Conservation (phyloP, 768 basidiomycete species). For the Clavulina sp. region DNA sequence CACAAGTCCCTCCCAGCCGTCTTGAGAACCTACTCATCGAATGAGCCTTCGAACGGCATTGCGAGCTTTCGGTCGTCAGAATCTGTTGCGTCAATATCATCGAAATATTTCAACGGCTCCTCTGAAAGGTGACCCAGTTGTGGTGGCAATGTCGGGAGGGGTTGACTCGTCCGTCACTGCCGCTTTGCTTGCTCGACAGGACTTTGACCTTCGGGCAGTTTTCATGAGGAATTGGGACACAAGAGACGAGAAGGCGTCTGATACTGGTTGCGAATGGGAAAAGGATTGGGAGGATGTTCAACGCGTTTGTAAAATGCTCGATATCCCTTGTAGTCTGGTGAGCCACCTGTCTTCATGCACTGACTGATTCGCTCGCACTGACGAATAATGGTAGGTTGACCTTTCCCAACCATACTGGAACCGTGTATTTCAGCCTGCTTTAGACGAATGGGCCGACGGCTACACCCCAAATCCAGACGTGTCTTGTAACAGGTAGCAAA, state of each 20-base stretch:
- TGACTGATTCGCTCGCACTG: background rate
- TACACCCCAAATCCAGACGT: conserved; percentile 87
- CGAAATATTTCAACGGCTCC: no score
- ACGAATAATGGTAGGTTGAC: conserved; percentile 42
- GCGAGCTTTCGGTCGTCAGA: no score
- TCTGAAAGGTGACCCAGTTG: conserved; percentile 30
- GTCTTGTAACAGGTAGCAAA: conserved; percentile 62
- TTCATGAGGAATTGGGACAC: conserved; percentile 98
- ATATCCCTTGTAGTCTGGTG: conserved; percentile 61
- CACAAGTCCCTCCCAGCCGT: no score
- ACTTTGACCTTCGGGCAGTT: conserved; percentile 68
- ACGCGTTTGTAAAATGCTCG: conserved; percentile 52
- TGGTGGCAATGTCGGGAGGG: conserved; percentile 88
- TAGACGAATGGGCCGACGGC: conserved; percentile 61
- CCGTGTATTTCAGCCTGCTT: conserved; percentile 73
- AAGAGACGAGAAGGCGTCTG: conserved; percentile 58
- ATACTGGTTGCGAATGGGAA: conserved; percentile 89
- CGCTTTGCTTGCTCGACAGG: conserved; percentile 53
- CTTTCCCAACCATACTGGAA: conserved; percentile 85
- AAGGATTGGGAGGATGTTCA: conserved; percentile 88
- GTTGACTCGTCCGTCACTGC: conserved; percentile 88
- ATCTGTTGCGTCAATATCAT: no score
- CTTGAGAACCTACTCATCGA: no score
- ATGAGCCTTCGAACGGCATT: no score
- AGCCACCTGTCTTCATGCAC: background rate